Conservation (phyloP, 345 rosid genomes). For the Eutrema yunnanense region DNA sequence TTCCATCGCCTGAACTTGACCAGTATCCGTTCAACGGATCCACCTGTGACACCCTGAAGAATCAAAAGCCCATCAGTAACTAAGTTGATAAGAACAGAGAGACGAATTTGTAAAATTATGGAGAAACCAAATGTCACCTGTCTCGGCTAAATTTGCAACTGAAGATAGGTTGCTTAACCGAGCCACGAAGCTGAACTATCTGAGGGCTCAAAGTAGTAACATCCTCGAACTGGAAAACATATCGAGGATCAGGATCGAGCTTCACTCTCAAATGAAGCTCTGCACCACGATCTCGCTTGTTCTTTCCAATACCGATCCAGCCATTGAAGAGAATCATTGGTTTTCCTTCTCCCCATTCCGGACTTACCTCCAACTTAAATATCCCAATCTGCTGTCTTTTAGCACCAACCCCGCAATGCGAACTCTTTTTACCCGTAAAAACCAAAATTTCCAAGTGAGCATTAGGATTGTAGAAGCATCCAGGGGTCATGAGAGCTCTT, state of each 20-base stretch:
- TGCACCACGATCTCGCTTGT: slow-evolving; percentile 55
- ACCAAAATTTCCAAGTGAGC: slow-evolving; percentile 68
- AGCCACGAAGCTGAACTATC: slow-evolving; percentile 89
- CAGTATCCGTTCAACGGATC: slow-evolving; percentile 64
- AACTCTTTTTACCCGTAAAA: slow-evolving; percentile 57
- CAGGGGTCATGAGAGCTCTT: slow-evolving; percentile 63
- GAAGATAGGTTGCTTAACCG: slow-evolving; percentile 87
- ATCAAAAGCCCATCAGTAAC: slow-evolving; percentile 16
- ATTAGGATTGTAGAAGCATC: slow-evolving; percentile 68
- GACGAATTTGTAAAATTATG: neutral
- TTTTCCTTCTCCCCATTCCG: slow-evolving; percentile 84
- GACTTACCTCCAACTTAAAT: slow-evolving; percentile 76
- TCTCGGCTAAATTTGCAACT: slow-evolving; percentile 92
- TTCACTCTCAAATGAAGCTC: slow-evolving; percentile 89
- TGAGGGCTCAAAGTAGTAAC: slow-evolving; percentile 79
- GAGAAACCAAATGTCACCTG: slow-evolving; percentile 41
- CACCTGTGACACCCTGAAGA: slow-evolving; percentile 56
- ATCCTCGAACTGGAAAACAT: slow-evolving; percentile 92
- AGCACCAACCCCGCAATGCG: slow-evolving; percentile 64
- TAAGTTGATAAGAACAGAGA: neutral
- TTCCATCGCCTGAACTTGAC: slow-evolving; percentile 47
- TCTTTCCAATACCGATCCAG: slow-evolving; percentile 86
- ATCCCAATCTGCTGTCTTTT: slow-evolving; percentile 81
- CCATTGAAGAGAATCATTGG: slow-evolving; percentile 73
- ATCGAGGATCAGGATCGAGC: slow-evolving; percentile 93